A percentile compares a stretch with the other conserved stretches of the same genome.
These are phyloP conservation scores for Talaromyces adpressus DNA, from an alignment of 495 filamentous ascomycete genomes.

Conservation along the genomic window DNA sequence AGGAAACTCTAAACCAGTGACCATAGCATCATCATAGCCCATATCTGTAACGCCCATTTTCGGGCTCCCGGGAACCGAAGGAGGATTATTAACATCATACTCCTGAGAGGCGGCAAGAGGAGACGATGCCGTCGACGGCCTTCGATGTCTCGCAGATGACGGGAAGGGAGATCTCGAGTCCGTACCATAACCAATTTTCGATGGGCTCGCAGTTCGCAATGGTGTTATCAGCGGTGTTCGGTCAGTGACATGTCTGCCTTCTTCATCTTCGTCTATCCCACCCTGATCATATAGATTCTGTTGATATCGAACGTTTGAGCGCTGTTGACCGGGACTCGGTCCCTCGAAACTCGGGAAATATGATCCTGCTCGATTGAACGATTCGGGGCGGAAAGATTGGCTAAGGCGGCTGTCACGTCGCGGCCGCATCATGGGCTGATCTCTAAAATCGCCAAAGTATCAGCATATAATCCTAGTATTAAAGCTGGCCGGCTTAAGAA, in stretches of 20 bases:
- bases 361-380: conserved; percentile 19
- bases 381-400: conserved; percentile 40
- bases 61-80: conserved; percentile 80
- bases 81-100: conserved; percentile 95
- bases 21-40: conserved; percentile 74
- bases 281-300: conserved; percentile 9
- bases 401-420: conserved; percentile 53
- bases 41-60: conserved; percentile 44
- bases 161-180: conserved; percentile 25
- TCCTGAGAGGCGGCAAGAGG: conserved; percentile 27
- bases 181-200: conserved; percentile 29
- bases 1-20: conserved; percentile 45
- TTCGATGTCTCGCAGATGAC: conserved; percentile 20
- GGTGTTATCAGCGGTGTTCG: conserved; percentile 35
- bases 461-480: not conserved
- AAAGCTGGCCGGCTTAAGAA: not conserved
- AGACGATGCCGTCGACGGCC: conserved; percentile 26
- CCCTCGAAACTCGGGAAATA: conserved; percentile 23
- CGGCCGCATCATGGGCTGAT: conserved; percentile 63
- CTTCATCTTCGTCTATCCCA: conserved; percentile 25
- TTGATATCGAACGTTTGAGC: conserved; percentile 14
- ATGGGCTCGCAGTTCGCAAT: conserved; percentile 15
- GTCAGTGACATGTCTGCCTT: conserved; percentile 45
- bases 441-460: conserved; percentile 34
- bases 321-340: conserved; percentile 7